Evolutionary conservation across 345 rosid species (phyloP).

Genomic region (Raphanus raphanistrum): DNA sequence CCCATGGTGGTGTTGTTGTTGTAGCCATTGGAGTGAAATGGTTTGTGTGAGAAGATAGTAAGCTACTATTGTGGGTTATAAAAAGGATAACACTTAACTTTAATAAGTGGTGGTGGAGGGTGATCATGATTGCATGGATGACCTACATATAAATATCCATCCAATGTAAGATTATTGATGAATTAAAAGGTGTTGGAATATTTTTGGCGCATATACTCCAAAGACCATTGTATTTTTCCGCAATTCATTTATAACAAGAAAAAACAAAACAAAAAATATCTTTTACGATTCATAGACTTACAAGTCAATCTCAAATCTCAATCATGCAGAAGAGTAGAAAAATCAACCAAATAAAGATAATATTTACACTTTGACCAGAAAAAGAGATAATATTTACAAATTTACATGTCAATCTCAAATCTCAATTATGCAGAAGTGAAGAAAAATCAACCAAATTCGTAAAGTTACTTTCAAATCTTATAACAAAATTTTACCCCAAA

Average conservation of each 20-base stretch:
- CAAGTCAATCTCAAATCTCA: not conserved
- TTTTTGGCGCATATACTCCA: not conserved
- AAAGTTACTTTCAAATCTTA: too few species aligned
- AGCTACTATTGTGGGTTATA: not conserved
- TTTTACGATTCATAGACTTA: not conserved
- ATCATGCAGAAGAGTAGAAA: not conserved
- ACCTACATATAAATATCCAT: not conserved
- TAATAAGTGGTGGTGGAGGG: not conserved
- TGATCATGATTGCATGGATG: not conserved
- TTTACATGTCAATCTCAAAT: not conserved
- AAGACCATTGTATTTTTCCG: too few species aligned
- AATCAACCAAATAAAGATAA: not conserved
- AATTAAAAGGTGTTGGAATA: not conserved
- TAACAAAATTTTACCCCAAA: not conserved
- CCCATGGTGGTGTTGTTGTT: conserved; percentile 50
- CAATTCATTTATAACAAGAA: not conserved
- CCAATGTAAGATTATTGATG: not conserved
- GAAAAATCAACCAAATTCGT: not conserved
- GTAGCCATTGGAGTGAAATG: conserved; percentile 38
- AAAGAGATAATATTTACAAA: too few species aligned
- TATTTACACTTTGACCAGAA: too few species aligned
- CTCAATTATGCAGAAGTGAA: not conserved
- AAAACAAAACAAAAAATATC: not conserved
- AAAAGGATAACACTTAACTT: not conserved
- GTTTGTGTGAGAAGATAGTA: not conserved